phyloP scores from a whole-genome alignment of 116 monocot genomes.

The Dioscorea cayenensis region DNA sequence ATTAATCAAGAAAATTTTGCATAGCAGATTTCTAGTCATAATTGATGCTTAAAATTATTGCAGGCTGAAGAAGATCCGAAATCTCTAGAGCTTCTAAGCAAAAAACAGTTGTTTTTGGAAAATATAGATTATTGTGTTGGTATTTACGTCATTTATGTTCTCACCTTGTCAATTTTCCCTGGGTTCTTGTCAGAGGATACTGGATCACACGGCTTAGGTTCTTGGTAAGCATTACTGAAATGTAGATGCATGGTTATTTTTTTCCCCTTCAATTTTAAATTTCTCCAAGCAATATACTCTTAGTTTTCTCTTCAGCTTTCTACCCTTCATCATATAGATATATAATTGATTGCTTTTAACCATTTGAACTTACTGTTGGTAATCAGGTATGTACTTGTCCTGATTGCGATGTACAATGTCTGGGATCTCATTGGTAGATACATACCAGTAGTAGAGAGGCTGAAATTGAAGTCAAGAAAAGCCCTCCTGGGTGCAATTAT shows the following conservation, averaged over 20 bases:
- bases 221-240: constrained; percentile 28
- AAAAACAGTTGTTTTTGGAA: constrained; percentile 27
- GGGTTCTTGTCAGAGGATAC: constrained; percentile 69
- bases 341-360: not conserved
- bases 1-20: not conserved
- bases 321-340: no score
- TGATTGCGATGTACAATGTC: constrained; percentile 81
- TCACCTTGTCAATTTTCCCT: constrained; percentile 67
- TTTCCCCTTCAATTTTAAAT: no score
- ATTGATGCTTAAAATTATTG: not conserved
- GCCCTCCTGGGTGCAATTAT: constrained; percentile 25
- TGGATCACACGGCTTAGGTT: constrained; percentile 48
- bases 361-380: not conserved
- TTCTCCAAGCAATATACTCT: no score
- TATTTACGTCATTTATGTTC: constrained; percentile 39
- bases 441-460: constrained; percentile 31
- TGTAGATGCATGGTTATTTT: no score
- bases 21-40: no score
- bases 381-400: constrained; percentile 65
- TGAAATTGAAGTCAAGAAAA: constrained; percentile 56
- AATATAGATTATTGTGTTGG: constrained; percentile 48
- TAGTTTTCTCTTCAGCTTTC: no score
- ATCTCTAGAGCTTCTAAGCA: constrained; percentile 27
- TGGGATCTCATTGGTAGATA: constrained; percentile 84
- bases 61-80: constrained; percentile 57